Evolutionary conservation across 225 moss, liverwort and hornwort genomes (phyloP), one percentile per base, ranked within the genome.

Genomic region (Lunularia cruciata): DNA sequence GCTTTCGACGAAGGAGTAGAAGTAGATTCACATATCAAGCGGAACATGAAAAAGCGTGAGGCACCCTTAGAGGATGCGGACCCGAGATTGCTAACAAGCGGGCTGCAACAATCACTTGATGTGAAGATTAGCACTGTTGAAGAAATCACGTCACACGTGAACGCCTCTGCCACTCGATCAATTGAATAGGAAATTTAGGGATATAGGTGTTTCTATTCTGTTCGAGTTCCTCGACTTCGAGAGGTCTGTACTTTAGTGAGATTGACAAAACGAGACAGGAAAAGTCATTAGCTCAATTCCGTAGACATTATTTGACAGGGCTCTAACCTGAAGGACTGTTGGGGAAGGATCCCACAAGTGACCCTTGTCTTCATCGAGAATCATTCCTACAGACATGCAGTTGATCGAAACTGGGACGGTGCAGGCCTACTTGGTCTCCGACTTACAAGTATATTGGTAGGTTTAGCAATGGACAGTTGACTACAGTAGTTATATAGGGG

Each of bases 31-130:
- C 90, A 91, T 28, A 88, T 89, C 68, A 98, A 98, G 79, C 83
- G 90, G 39, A 98, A 91, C 77, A 98, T 98, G 92, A 98, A 98
- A 74, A 92, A 90, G 79, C 81, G 89, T 30, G 92, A 98, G 10
- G 73, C 68, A 43, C 73, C 89, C 3, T 63, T 75, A 32, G 82
- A 86, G 45, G 81, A 73, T 35, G 89, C 85, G 47, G 90, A 90
- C 48, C 72, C 87, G 36, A 82, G 74, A 63, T 77, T 77, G 72
- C 73, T 92, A 34, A 73, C 86, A 7, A 83, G 86, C 58, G 89
- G 87, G 14, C 39, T 84, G 37, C 69, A 47, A 60, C 62, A 45
- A 70, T 33, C 74, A 31, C 55, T 82, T 31, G 75, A 80, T 69
- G 76, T 72, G 25, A 73, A 75, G 13, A 60, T 82, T 7, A 31